These are phyloP conservation scores for Backusella sp. DNA, from an alignment of 192 early-diverging fungal genomes.

Conservation along the genomic window DNA sequence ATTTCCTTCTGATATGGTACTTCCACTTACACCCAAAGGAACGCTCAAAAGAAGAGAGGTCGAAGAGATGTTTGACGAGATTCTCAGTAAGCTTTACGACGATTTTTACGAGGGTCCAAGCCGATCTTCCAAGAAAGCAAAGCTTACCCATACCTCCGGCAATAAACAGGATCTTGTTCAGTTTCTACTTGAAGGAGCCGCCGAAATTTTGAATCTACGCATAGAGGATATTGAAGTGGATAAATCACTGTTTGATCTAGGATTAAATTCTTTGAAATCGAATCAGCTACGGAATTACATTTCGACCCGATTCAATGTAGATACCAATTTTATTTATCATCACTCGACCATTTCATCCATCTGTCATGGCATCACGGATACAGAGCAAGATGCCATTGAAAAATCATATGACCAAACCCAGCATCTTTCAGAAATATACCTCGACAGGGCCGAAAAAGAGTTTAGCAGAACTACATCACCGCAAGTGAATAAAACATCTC, in stretches of 20 bases:
- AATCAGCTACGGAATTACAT: slow-evolving; percentile 20
- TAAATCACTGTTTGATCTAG: slow-evolving; percentile 25
- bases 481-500: not conserved
- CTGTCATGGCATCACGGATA: not conserved
- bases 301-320: not conserved
- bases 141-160: no score
- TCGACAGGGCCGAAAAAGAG: not conserved
- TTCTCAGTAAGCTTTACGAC: no score
- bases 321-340: slow-evolving; percentile 25
- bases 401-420: slow-evolving; percentile 8
- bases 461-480: not conserved
- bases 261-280: slow-evolving; percentile 22
- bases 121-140: no score
- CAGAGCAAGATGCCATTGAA: no score
- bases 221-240: not conserved
- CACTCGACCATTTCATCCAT: slow-evolving; percentile 12
- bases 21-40: slow-evolving; percentile 25
- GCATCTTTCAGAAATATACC: slow-evolving; percentile 8
- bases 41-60: slow-evolving; percentile 34
- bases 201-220: not conserved
- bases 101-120: no score
- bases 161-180: not conserved
- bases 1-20: slow-evolving; percentile 8
- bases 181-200: not conserved
- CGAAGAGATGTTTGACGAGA: slow-evolving; percentile 48